A percentile compares a stretch with the other conserved stretches of the same genome.
phyloP scores from a whole-genome alignment of 2,329 filamentous ascomycete genomes.

The Apiospora phragmitis region DNA sequence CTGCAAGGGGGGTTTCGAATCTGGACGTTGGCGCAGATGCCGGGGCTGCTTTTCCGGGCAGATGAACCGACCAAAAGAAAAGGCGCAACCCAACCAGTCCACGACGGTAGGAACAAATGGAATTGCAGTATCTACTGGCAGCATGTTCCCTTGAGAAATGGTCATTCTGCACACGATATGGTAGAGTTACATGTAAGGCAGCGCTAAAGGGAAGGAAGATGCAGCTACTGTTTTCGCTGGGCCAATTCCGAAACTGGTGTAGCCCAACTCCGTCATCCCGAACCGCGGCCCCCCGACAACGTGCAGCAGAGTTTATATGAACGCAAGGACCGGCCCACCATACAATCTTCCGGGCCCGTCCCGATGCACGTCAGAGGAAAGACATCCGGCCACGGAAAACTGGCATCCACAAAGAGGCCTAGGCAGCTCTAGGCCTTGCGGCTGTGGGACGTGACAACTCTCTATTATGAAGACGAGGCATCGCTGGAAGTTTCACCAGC shows the following conservation, averaged over 20 bases:
- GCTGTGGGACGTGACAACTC: no score
- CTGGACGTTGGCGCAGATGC: not conserved
- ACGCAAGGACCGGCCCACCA: not conserved
- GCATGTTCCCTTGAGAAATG: no score
- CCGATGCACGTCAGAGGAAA: not conserved
- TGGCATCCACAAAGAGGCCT: not conserved
- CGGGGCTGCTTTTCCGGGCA: not conserved
- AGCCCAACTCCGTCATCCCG: not conserved
- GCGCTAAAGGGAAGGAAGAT: not conserved
- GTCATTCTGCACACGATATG: not conserved
- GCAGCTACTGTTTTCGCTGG: not conserved
- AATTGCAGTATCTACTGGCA: not conserved
- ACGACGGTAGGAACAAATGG: not conserved
- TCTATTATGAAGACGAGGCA: not conserved
- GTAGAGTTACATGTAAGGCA: not conserved
- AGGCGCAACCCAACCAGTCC: not conserved
- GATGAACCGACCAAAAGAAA: not conserved
- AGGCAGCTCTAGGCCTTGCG: not conserved
- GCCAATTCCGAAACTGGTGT: not conserved
- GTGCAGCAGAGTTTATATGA: not conserved
- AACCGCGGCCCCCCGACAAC: not conserved
- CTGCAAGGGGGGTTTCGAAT: not conserved
- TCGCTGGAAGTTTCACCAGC: no score
- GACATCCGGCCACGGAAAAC: not conserved
- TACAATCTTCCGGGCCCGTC: not conserved